Base-by-base conservation (phyloP, 805 yeast genomes). In the Wickerhamomyces hampshirensis region DNA sequence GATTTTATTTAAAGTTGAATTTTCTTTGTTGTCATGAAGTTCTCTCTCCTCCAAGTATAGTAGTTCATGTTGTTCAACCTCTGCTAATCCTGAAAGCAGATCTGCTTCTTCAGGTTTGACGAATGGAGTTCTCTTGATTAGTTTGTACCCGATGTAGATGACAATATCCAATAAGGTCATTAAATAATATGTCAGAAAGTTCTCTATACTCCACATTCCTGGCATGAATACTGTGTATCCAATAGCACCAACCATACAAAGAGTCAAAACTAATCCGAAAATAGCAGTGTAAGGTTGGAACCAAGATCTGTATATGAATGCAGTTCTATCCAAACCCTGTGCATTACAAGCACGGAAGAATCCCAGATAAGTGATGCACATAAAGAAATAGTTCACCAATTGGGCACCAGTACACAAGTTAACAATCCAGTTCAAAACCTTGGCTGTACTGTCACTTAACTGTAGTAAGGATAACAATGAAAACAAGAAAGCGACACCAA, bases 151-250 rank as follows among this genome's bases (percentile, higher is more conserved):
- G 8, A 72, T 15, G 44, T 59, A 77, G 6, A 75, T 58, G 3
- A 47, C 66, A 23, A 76, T 53, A 35, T 67, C 69, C 31, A 77
- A 48, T 36, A 84, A 80, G 8, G 82, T 67, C 87, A 84, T 83
- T 47, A 86, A 65, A 55, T 86, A 86, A 50, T 72, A 74, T 56
- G 77, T 82, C 50, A 84, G 65, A 60, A 86, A 85, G 18, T 69
- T 63, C 43, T 75, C 69, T 18, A 69, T 68, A n/a, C 66, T 55
- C 87, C 91, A 85, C 33, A 61, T 49, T 11, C 82, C 85, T n/a
- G 81, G 80, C 44, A 80, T 57, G 60, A 86, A 84, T 1, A 76
- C 81, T 4, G 76, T 64, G 62, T 83, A 86, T 7, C 95, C 95
- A 36, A 75, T 73, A 18, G 75, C 59, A 48, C 75, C 59, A 44